Percentiles rank a stretch among this genome's conserved stretches.
These are phyloP conservation scores for Lodderomyces metapsilosis DNA, from an alignment of 1,139 yeast genomes.

Conservation along the genomic window DNA sequence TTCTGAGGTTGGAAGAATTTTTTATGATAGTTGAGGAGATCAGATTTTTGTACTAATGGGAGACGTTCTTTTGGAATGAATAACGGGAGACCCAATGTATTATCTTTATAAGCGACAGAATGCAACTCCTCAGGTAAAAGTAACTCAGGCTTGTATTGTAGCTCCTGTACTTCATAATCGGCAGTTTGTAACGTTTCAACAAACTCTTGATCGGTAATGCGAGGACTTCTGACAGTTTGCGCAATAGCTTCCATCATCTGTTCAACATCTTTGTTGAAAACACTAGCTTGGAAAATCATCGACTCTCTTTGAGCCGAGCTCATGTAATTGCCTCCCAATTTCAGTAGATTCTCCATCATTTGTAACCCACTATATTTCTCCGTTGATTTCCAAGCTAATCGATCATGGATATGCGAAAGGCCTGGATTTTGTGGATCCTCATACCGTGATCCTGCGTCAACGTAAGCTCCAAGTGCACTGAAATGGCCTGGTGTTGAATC, in stretches of 20 bases:
- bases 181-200: slow-evolving; percentile 73
- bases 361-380: slow-evolving; percentile 56
- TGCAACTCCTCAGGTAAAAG: slow-evolving; percentile 87
- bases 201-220: slow-evolving; percentile 66
- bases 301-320: slow-evolving; percentile 92
- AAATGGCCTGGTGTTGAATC: slow-evolving; percentile 90
- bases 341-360: slow-evolving; percentile 74
- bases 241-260: slow-evolving; percentile 74
- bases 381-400: slow-evolving; percentile 86
- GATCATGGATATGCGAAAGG: slow-evolving; percentile 77
- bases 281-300: slow-evolving; percentile 91
- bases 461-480: slow-evolving; percentile 84
- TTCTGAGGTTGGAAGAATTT: slow-evolving; percentile 77
- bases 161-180: slow-evolving; percentile 77
- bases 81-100: slow-evolving; percentile 84
- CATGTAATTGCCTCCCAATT: slow-evolving; percentile 91
- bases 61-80: slow-evolving; percentile 76
- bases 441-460: slow-evolving; percentile 87
- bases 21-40: slow-evolving; percentile 61
- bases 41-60: slow-evolving; percentile 49
- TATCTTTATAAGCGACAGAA: slow-evolving; percentile 68
- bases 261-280: slow-evolving; percentile 83
- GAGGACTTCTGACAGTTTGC: slow-evolving; percentile 78
- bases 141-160: slow-evolving; percentile 81
- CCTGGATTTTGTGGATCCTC: slow-evolving; percentile 64